Evolutionary conservation across 768 basidiomycete genomes (phyloP), one percentile per base, ranked within the genome.

Genomic region (Pleurotus tuoliensis): DNA sequence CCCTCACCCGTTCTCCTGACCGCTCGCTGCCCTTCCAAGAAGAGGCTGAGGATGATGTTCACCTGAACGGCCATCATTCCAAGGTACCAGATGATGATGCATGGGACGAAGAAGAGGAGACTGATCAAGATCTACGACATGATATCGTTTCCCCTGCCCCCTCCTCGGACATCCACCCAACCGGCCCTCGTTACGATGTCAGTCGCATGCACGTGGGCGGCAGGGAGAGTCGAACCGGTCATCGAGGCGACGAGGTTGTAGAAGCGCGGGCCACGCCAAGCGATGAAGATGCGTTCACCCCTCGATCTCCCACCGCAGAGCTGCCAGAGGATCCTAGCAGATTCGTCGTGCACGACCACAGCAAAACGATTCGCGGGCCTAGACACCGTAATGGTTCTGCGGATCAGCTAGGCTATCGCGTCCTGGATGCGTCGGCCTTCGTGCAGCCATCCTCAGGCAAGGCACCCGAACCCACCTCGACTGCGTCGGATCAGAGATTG

Each of bases 21-120:
- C 77, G 87, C 34, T 88, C 88, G 13, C 75, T 91, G 22, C 88
- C 88, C 16, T 80, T 90, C 2, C 88, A 91, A 67, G 88, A 90
- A 65, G 88, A 89, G 59, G 78, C 79, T 25, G 87, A 89, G 62
- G 88, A 89, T 61, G 86, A 88, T 59, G 70, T 11, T 56, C 61
- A 38, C 61, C 68, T 22, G 78, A 76, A 63, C 39, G 72, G 69
- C 30, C 30, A 34, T 34, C 30, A 34, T 34, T 34, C 30, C 30
- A 34, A 34, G 30, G 67, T 62, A 58, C 57, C 66, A 13, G 67
- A 64, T 30, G 65, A 70, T 59, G 57, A 72, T 71, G 69, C 67
- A 71, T 56, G 64, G 52, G 45, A 53, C 11, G 39, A 49, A 18
- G 45, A 53, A 12, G 39, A 49, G n/a, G 56, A 68, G 27, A 63